Conservation (phyloP, 768 basidiomycete genomes). For the Podaxis sp. region DNA sequence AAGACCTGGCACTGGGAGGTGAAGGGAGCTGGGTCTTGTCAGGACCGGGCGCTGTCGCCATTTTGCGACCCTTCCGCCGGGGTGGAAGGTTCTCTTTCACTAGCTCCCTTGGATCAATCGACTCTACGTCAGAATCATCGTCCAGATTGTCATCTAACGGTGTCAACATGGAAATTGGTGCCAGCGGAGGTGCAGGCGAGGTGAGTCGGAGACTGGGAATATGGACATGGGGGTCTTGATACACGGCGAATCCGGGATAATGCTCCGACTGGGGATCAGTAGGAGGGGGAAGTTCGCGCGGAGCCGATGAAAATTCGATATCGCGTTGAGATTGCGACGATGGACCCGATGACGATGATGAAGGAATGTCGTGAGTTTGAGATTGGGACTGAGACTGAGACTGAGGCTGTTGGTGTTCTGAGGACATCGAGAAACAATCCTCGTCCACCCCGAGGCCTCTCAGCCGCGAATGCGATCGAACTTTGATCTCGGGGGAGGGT, state of each 20-base stretch:
- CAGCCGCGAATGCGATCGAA: neutral
- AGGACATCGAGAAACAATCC: neutral
- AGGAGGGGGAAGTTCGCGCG: conserved; percentile 36
- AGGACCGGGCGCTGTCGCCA: conserved; percentile 18
- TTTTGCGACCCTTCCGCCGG: conserved; percentile 41
- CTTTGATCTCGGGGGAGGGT: conserved; percentile 12
- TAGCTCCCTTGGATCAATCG: conserved; percentile 28
- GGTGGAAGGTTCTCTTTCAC: conserved; percentile 59
- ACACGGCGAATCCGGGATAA: conserved; percentile 63
- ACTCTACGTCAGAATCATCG: conserved; percentile 8
- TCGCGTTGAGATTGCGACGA: conserved; percentile 12
- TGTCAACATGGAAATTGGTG: neutral
- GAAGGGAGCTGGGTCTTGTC: conserved; percentile 19
- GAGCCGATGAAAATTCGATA: conserved; percentile 21
- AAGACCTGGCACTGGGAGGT: conserved; percentile 14
- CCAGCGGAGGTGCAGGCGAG: neutral
- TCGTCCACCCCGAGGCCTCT: neutral
- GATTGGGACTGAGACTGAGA: conserved; percentile 17
- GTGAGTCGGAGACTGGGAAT: conserved; percentile 6
- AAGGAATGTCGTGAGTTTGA: conserved; percentile 13
- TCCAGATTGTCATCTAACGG: neutral
- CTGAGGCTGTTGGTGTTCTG: neutral
- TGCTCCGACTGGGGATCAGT: conserved; percentile 53
- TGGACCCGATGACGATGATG: conserved; percentile 15
- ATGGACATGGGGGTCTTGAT: conserved; percentile 41